These are phyloP conservation scores for Arachis stenosperma DNA, from an alignment of 306 rosid species.

Conservation along the genomic window DNA sequence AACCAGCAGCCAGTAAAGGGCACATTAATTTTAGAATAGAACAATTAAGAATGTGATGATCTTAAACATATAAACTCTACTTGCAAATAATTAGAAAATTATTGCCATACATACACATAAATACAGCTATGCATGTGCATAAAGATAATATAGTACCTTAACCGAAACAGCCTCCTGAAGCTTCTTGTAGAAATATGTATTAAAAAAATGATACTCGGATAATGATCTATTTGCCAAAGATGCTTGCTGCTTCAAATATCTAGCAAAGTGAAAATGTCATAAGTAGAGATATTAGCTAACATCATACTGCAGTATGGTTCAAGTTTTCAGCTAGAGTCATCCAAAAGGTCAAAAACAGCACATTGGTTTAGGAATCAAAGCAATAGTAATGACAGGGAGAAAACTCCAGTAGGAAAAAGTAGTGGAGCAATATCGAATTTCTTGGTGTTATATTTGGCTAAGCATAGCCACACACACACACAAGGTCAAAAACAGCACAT, in stretches of 20 bases:
- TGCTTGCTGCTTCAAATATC: conserved; percentile 79
- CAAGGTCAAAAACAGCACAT: neutral
- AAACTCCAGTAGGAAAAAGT: neutral
- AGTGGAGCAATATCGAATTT: neutral
- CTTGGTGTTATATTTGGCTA: neutral
- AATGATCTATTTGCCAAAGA: conserved; percentile 53
- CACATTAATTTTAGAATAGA: conserved; percentile 10
- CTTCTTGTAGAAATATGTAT: conserved; percentile 90
- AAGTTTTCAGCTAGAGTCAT: neutral
- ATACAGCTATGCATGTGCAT: conserved; percentile 21
- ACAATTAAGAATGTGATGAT: conserved; percentile 14
- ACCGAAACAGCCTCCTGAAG: conserved; percentile 78
- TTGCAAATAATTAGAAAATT: conserved; percentile 2
- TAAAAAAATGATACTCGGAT: conserved; percentile 80
- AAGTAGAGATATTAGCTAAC: conserved; percentile 30
- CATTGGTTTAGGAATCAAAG: neutral
- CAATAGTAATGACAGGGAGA: conserved; percentile 6
- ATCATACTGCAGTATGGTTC: too few species aligned
- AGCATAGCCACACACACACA: conserved; percentile 10
- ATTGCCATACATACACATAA: conserved; percentile 22
- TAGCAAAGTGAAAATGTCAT: conserved; percentile 46
- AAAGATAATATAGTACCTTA: conserved; percentile 58
- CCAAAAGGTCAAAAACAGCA: conserved; percentile 6
- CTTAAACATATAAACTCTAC: conserved; percentile 10
- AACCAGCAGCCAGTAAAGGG: conserved; percentile 23